Conservation (phyloP, 2,329 filamentous ascomycete species). For the Xylariaceae sp. region DNA sequence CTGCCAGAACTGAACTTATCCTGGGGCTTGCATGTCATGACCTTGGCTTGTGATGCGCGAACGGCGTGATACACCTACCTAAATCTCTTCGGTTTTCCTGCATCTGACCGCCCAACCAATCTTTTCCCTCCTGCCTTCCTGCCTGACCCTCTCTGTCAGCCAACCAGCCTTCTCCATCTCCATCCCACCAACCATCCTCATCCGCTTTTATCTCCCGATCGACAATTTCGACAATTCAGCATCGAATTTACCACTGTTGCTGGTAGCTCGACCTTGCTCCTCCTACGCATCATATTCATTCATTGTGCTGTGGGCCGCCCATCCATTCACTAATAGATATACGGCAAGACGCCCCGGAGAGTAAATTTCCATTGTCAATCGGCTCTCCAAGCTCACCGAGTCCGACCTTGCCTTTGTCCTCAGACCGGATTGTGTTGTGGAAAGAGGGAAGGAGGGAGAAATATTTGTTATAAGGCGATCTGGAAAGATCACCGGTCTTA, state of each 20-base stretch:
- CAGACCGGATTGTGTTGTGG: neutral
- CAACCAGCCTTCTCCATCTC: conserved; percentile 23
- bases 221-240: conserved; percentile 8
- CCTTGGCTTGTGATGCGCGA: conserved; percentile 18
- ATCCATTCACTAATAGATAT: too few species aligned
- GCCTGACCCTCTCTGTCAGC: conserved; percentile 20
- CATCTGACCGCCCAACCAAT: conserved; percentile 28
- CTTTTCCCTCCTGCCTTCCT: conserved; percentile 23
- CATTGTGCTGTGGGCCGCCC: neutral
- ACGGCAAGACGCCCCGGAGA: too few species aligned
- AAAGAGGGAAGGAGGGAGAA: neutral
- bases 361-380: too few species aligned
- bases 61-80: conserved; percentile 20
- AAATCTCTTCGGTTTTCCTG: conserved; percentile 23
- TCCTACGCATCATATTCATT: conserved; percentile 8
- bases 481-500: too few species aligned
- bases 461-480: too few species aligned
- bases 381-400: too few species aligned
- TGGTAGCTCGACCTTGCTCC: conserved; percentile 1
- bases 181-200: conserved; percentile 19
- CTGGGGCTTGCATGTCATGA: conserved; percentile 9
- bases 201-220: conserved; percentile 12
- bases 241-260: conserved; percentile 2
- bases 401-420: neutral
- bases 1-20: neutral